phyloP scores from a whole-genome alignment of 371 early-diverging fungal genomes.

The Mortierella sp. region DNA sequence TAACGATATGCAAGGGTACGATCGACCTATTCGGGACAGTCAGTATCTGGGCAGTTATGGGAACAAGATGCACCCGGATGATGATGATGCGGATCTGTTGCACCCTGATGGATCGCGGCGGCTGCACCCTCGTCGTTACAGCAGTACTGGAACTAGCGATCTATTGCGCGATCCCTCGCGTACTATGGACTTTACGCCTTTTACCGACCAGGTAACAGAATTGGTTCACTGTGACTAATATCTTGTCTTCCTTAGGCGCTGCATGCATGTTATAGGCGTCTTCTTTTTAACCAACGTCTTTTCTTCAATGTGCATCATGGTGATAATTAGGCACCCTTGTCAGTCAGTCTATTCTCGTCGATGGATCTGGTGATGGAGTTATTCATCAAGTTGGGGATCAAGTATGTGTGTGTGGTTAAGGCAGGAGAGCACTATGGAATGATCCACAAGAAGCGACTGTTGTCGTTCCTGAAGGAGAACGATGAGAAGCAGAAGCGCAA shows the following conservation, averaged over 20 bases:
- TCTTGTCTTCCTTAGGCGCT: no score
- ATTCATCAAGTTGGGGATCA: constrained; percentile 86
- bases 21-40: constrained; percentile 19
- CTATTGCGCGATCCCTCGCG: constrained; percentile 40
- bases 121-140: constrained; percentile 20
- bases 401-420: constrained; percentile 72
- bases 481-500: constrained; percentile 61
- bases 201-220: constrained; percentile 76
- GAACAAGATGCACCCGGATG: constrained; percentile 1
- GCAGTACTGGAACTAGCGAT: constrained; percentile 34
- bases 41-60: background rate
- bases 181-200: constrained; percentile 76
- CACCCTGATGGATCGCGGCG: constrained; percentile 18
- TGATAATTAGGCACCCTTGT: constrained; percentile 77
- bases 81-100: background rate
- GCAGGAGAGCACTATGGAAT: constrained; percentile 78
- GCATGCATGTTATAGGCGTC: no score
- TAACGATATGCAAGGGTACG: constrained; percentile 45
- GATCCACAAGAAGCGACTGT: constrained; percentile 81
- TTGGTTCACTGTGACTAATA: background rate
- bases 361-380: constrained; percentile 92
- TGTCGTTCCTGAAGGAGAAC: constrained; percentile 74
- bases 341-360: constrained; percentile 79
- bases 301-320: no score
- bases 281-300: no score